A percentile compares a stretch with the other conserved stretches of the same genome.
Conservation (phyloP, 768 basidiomycete genomes). For the Suillus spraguei region DNA sequence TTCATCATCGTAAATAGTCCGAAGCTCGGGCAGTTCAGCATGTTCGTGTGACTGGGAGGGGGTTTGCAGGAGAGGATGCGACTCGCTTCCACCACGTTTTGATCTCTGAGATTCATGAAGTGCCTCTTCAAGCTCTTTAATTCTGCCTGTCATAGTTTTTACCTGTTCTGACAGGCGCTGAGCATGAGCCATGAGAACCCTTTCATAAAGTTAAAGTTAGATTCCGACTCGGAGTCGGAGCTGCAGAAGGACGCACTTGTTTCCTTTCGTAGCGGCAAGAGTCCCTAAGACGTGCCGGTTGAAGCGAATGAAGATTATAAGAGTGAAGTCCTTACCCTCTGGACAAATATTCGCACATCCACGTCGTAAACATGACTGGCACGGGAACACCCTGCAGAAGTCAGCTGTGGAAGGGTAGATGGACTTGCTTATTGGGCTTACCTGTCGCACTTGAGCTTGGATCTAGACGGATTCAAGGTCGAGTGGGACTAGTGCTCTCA, state of each 20-base stretch:
- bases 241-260: conserved; percentile 43
- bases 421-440: conserved; percentile 11
- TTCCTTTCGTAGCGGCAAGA: conserved; percentile 56
- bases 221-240: conserved; percentile 9
- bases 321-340: conserved; percentile 37
- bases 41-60: conserved; percentile 11
- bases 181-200: conserved; percentile 54
- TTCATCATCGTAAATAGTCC: conserved; percentile 26
- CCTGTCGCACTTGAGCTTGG: conserved; percentile 60
- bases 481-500: conserved; percentile 10
- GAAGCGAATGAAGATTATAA: conserved; percentile 2
- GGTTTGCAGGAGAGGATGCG: conserved; percentile 21
- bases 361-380: conserved; percentile 56
- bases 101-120: conserved; percentile 32
- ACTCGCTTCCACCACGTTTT: conserved; percentile 18
- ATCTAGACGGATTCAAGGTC: conserved; percentile 30
- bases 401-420: conserved; percentile 1
- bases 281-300: conserved; percentile 37
- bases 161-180: conserved; percentile 51
- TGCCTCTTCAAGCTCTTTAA: conserved; percentile 49
- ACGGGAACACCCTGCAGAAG: conserved; percentile 48
- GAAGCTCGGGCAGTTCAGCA: conserved; percentile 16
- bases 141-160: conserved; percentile 41
- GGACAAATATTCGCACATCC: conserved; percentile 57
- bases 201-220: conserved; percentile 22